Evolutionary conservation across 345 rosid species (phyloP).

Genomic region (Barbarea vulgaris): DNA sequence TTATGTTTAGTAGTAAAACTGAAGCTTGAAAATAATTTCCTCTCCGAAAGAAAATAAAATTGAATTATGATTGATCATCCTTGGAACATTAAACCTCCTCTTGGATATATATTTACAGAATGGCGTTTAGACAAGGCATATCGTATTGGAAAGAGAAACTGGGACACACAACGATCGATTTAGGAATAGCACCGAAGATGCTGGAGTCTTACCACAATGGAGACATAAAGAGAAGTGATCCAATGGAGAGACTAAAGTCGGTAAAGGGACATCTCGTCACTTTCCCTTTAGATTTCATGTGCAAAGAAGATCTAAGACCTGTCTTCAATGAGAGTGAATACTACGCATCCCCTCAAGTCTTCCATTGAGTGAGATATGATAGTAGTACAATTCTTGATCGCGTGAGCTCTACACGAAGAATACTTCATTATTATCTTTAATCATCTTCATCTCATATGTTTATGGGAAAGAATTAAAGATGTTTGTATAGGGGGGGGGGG

Average conservation of each 20-base stretch:
- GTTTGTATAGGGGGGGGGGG: constrained; percentile 43
- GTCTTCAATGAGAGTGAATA: constrained; percentile 94
- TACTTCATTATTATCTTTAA: constrained; percentile 20
- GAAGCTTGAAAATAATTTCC: background rate
- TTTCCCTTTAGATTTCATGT: constrained; percentile 92
- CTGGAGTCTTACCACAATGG: constrained; percentile 73
- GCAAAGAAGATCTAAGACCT: constrained; percentile 90
- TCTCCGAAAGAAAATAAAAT: background rate
- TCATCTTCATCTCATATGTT: constrained; percentile 10
- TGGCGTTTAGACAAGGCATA: constrained; percentile 64
- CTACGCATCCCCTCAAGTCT: constrained; percentile 93
- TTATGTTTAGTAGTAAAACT: background rate
- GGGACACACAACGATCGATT: constrained; percentile 83
- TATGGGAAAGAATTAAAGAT: constrained; percentile 25
- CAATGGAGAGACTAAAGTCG: constrained; percentile 66
- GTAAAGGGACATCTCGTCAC: constrained; percentile 89
- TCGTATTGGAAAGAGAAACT: constrained; percentile 74
- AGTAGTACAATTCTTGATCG: background rate
- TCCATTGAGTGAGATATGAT: constrained; percentile 51
- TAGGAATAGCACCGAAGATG: constrained; percentile 82
- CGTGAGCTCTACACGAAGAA: constrained; percentile 15
- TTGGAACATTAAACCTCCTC: background rate
- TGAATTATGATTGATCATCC: constrained; percentile 5
- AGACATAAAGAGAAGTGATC: constrained; percentile 55
- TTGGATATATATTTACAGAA: constrained; percentile 38